Base-by-base conservation (phyloP, 2,329 filamentous ascomycete genomes). In the Epichloe festucae region DNA sequence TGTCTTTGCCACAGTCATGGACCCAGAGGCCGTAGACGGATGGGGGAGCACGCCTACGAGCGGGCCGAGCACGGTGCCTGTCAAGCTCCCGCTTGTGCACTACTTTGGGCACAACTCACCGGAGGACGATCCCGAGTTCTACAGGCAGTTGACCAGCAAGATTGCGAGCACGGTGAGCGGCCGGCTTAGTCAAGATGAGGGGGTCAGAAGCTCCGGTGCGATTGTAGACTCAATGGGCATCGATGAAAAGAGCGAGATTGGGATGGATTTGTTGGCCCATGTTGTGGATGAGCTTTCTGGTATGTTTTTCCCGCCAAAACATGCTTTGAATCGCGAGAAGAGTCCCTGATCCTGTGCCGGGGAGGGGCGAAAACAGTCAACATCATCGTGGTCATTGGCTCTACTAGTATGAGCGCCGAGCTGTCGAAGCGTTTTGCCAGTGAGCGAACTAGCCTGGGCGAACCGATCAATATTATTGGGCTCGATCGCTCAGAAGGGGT, bases 31-130 rank as follows among this genome's bases (percentile, higher is more conserved):
- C 2, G 87, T 91, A 61, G 84, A 89, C 55, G 88, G 87, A 19
- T 96, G 89, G 83, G 93, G 93, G 10, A 88, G 79, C 58, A 90
- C 88, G 59, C 90, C 91, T 0, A 95, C 90, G 60, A 94, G 87
- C 57, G 93, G 91, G 0, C 90, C 93, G 0, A 93, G 85, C 59
- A 79, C 83, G 0, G 82, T 95, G 17, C 90, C 91, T 0, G 88
- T 95, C 49, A 97, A 96, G 72, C 75, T 95, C 59, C 93, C 93
- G 5, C 71, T 98, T 50, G 89, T 91, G 31, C 95, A 95, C 64
- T 88, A 89, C 67, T 95, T 87, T 65, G 91, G 93, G 15, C 73
- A 85, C 56, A 75, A 79, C 49, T 81, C 75, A 55, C 79, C 88
- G 0, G 84, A 89, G 58, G 85, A 89, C 48, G 85, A 89, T 54